A percentile compares a stretch with the other conserved stretches of the same genome.
phyloP scores from a whole-genome alignment of 306 rosid genomes.

The Quercus cerris region DNA sequence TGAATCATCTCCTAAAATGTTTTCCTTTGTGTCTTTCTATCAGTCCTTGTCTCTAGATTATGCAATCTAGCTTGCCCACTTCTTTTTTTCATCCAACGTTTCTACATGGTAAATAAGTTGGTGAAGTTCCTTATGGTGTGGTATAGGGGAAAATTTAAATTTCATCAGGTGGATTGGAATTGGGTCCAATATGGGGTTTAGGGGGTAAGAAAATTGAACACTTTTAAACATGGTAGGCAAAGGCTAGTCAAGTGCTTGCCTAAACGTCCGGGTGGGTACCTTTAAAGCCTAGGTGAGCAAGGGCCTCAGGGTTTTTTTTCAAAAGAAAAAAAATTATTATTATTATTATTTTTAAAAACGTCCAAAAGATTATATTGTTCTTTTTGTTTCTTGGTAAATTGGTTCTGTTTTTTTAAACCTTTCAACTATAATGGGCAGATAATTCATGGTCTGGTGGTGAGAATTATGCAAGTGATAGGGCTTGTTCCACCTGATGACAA shows the following conservation, averaged over 20 bases:
- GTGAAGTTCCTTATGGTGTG: too few relatives aligned
- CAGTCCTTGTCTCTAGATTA: neutral
- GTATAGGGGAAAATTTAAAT: too few relatives aligned
- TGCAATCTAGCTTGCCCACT: too few relatives aligned
- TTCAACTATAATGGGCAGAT: conserved; percentile 45
- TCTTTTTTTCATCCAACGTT: too few relatives aligned
- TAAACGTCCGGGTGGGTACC: too few relatives aligned
- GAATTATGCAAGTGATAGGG: conserved; percentile 79
- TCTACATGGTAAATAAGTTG: too few relatives aligned
- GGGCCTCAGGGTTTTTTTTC: too few relatives aligned
- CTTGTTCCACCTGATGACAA: conserved; percentile 57
- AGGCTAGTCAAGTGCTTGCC: too few relatives aligned
- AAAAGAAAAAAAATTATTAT: too few relatives aligned
- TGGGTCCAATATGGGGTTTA: neutral
- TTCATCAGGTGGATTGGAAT: neutral
- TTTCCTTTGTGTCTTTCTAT: neutral
- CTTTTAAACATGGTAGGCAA: neutral
- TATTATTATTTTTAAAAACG: too few relatives aligned
- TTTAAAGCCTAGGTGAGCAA: too few relatives aligned
- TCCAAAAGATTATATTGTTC: neutral
- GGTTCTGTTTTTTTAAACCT: neutral
- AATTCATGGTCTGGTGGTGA: conserved; percentile 92
- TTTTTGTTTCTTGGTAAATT: neutral
- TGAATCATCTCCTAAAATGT: neutral
- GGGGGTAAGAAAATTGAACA: neutral